Percentiles rank a stretch among this genome's conserved stretches.
Conservation (phyloP, 2,329 filamentous ascomycete genomes). For the Neofusicoccum sp. region DNA sequence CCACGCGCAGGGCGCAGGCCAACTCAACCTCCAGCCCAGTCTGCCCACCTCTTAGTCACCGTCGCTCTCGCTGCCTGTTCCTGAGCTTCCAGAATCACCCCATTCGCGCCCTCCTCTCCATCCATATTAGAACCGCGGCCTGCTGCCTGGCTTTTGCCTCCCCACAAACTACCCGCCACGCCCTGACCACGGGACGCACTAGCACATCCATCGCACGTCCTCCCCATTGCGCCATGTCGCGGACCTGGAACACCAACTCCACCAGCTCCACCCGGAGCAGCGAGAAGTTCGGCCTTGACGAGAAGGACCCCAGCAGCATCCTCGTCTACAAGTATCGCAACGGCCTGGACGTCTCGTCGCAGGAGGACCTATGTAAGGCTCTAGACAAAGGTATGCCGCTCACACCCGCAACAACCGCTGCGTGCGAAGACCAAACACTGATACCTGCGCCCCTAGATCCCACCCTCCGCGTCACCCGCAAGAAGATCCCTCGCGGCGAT, state of each 20-base stretch:
- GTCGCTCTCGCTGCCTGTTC: background rate
- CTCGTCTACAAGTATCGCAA: slow-evolving; percentile 51
- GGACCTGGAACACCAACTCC: slow-evolving; percentile 50
- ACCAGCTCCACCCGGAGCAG: slow-evolving; percentile 43
- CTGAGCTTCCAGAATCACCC: background rate
- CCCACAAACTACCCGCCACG: background rate
- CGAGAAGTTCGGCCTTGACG: slow-evolving; percentile 48
- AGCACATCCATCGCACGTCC: background rate
- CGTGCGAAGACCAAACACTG: background rate
- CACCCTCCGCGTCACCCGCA: slow-evolving; percentile 49
- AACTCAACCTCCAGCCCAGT: background rate
- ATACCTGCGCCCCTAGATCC: slow-evolving; percentile 38
- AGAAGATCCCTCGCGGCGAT: slow-evolving; percentile 49
- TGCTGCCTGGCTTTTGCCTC: background rate
- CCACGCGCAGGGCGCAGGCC: slow-evolving; percentile 12
- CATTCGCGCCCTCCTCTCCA: background rate
- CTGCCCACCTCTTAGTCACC: background rate
- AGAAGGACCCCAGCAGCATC: slow-evolving; percentile 46
- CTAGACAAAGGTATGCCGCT: slow-evolving; percentile 39
- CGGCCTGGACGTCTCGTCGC: slow-evolving; percentile 46
- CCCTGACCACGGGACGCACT: background rate
- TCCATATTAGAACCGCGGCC: background rate
- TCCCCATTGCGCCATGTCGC: slow-evolving; percentile 28
- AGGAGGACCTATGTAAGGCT: slow-evolving; percentile 46
- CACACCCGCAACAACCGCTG: background rate